Conservation (phyloP, 1,139 yeast species). For the Casaregolazyma lundiana region DNA sequence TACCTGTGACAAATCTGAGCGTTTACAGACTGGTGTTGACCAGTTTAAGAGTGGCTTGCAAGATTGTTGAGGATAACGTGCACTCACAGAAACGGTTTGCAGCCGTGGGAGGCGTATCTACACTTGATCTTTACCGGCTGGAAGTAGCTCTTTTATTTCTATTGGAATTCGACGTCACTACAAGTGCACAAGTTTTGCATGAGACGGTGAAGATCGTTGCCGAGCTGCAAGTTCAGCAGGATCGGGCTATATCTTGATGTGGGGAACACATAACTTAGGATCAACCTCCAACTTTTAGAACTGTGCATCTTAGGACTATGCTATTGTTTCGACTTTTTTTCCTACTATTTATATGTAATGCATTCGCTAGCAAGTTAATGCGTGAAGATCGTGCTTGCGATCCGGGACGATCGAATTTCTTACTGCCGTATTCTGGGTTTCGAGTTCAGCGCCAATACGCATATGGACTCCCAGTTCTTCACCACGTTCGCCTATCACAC, state of each 20-base stretch:
- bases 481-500: conserved; percentile 47
- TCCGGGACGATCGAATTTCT: conserved; percentile 30
- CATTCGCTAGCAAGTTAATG: conserved; percentile 18
- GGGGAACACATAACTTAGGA: background rate
- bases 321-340: background rate
- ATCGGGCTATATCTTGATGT: background rate
- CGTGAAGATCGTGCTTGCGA: conserved; percentile 38
- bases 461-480: conserved; percentile 41
- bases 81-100: conserved; percentile 49
- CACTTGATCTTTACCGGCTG: conserved; percentile 41
- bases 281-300: background rate
- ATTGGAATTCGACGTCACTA: conserved; percentile 34
- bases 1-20: conserved; percentile 40
- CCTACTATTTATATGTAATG: conserved; percentile 1
- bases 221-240: conserved; percentile 21
- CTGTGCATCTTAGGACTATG: background rate
- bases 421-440: conserved; percentile 55
- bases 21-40: conserved; percentile 49
- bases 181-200: conserved; percentile 29
- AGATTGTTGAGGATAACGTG: conserved; percentile 48
- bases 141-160: conserved; percentile 46
- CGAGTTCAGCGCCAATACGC: conserved; percentile 49
- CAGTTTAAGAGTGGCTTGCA: conserved; percentile 46
- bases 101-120: conserved; percentile 48
- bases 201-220: conserved; percentile 24